Base-by-base conservation (phyloP, 2,329 filamentous ascomycete species). In the Teratosphaeria epicoccoides region DNA sequence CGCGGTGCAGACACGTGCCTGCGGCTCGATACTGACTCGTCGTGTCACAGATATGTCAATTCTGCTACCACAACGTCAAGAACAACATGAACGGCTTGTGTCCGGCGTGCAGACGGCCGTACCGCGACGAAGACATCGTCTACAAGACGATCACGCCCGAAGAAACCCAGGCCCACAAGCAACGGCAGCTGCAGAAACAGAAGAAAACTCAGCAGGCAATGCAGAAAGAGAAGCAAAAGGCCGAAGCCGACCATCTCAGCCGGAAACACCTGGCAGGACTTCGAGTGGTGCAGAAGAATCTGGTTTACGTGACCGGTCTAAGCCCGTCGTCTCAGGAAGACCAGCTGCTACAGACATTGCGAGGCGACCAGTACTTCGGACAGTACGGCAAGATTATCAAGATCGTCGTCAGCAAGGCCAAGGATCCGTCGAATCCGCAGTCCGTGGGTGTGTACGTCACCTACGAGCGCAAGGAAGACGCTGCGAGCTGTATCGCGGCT, bases 51-150 rank as follows among this genome's bases (percentile, higher is more conserved):
- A 91, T 98, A 69, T 98, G 93, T 72, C 94, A 98, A 76, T 98
- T 98, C 73, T 98, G 93, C 74, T 98, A 91, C 76, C 96, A 98
- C 73, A 98, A 97, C 69, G 94, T 98, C 69, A 95, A 94, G 73
- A 95, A 87, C 63, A 96, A 96, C 63, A 89, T 95, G 80, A 97
- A 96, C 67, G 90, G 91, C 29, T 79, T 96, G 52, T 98, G 93
- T 70, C 93, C 93, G n/a, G 95, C 95, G 60, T 98, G 93, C 69
- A 83, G 93, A 71, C 81, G 93, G 68, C 85, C 88, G 5, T 98
- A 98, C 70, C 89, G 96, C 69, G 94, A 98, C 61, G 91, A 91
- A 68, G 94, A 89, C 25, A 97, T 98, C 68, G 83, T 96, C 71
- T 98, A 89, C 80, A 95, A 95, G 71, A 85, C 93, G 52, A 88